Evolutionary conservation across 345 rosid genomes (phyloP).

Genomic region (Euclidium syriacum): DNA sequence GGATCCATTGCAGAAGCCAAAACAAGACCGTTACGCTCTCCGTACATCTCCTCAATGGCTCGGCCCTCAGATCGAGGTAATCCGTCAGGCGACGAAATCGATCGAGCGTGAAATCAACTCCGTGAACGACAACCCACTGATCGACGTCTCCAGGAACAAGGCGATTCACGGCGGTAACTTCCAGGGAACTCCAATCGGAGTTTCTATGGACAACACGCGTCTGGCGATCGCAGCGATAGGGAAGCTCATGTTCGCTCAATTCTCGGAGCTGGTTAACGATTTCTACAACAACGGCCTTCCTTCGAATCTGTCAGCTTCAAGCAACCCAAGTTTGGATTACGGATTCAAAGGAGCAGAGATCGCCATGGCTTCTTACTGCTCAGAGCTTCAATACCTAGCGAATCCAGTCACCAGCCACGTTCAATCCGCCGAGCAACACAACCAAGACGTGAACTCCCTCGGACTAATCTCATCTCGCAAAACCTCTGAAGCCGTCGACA

Average conservation of each 20-base stretch:
- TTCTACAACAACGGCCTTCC: slow-evolving; percentile 80
- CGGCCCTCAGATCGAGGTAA: slow-evolving; percentile 72
- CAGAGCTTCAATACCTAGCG: slow-evolving; percentile 66
- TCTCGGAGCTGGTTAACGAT: slow-evolving; percentile 72
- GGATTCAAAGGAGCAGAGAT: slow-evolving; percentile 84
- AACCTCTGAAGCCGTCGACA: slow-evolving; percentile 55
- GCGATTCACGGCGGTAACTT: slow-evolving; percentile 81
- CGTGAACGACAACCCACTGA: slow-evolving; percentile 71
- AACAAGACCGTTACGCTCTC: slow-evolving; percentile 70
- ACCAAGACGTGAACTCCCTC: slow-evolving; percentile 72
- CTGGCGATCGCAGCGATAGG: slow-evolving; percentile 68
- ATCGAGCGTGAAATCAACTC: slow-evolving; percentile 81
- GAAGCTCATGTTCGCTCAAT: slow-evolving; percentile 73
- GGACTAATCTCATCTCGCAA: slow-evolving; percentile 67
- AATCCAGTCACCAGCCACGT: slow-evolving; percentile 81
- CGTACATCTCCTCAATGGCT: slow-evolving; percentile 81
- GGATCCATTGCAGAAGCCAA: slow-evolving; percentile 70
- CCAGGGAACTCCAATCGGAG: slow-evolving; percentile 88
- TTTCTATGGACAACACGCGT: slow-evolving; percentile 75
- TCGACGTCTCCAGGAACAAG: slow-evolving; percentile 62
- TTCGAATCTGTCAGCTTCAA: slow-evolving; percentile 60
- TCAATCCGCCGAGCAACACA: slow-evolving; percentile 72
- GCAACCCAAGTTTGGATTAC: slow-evolving; percentile 69
- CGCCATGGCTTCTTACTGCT: slow-evolving; percentile 80
- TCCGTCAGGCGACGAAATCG: slow-evolving; percentile 55